A percentile compares a stretch with the other conserved stretches of the same genome.
Conservation (phyloP, 306 rosid species). For the Betula pendula region DNA sequence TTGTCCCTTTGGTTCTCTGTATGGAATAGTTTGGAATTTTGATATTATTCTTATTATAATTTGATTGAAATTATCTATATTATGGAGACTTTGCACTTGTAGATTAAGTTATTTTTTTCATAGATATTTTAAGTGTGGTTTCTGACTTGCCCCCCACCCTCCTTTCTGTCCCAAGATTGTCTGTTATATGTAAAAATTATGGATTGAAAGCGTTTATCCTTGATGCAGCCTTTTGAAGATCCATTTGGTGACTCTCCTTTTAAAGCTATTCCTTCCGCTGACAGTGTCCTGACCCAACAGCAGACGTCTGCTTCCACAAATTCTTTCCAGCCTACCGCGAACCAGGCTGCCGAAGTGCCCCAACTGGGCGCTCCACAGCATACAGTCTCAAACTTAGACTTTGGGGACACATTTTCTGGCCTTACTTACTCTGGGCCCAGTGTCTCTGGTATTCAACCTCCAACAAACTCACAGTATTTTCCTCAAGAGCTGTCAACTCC, state of each 20-base stretch:
- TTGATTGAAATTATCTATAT: background rate
- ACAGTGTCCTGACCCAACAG: slow-evolving; percentile 50
- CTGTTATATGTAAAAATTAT: background rate
- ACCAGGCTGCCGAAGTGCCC: slow-evolving; percentile 40
- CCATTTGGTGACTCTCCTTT: slow-evolving; percentile 94
- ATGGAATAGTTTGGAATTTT: background rate
- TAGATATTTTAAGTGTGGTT: too few relatives aligned
- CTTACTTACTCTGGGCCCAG: slow-evolving; percentile 48
- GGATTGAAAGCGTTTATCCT: slow-evolving; percentile 26
- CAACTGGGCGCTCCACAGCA: slow-evolving; percentile 42
- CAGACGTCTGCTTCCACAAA: slow-evolving; percentile 31
- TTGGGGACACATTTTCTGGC: slow-evolving; percentile 62
- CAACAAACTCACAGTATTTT: slow-evolving; percentile 39
- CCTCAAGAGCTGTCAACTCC: slow-evolving; percentile 50
- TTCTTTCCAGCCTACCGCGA: slow-evolving; percentile 6
- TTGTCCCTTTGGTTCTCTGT: background rate
- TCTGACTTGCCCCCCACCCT: too few relatives aligned
- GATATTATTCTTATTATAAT: background rate
- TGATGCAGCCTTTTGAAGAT: slow-evolving; percentile 69
- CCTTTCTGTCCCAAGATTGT: background rate
- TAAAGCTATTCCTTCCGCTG: slow-evolving; percentile 65
- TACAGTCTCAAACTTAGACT: slow-evolving; percentile 46
- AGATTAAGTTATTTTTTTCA: background rate
- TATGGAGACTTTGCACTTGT: background rate
- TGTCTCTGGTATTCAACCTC: slow-evolving; percentile 37